phyloP scores from a whole-genome alignment of 305 asterid genomes.

The Fraxinus floribunda region DNA sequence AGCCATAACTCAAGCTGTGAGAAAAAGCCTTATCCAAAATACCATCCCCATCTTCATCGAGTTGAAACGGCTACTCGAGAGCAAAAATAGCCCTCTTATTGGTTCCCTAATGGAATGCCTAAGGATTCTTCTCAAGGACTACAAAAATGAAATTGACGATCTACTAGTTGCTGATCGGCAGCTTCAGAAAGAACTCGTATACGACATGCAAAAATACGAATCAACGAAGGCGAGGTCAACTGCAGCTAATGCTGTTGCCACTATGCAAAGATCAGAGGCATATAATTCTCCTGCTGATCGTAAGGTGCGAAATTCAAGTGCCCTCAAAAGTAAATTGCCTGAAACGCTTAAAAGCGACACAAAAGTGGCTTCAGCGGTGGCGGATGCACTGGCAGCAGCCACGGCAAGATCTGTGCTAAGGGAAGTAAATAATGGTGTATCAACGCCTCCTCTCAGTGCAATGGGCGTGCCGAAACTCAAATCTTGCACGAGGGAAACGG shows the following conservation, averaged over 20 bases:
- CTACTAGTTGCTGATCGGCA: constrained; percentile 77
- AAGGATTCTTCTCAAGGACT: constrained; percentile 82
- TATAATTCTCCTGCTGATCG: constrained; percentile 38
- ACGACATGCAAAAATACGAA: constrained; percentile 86
- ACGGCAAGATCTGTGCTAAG: constrained; percentile 71
- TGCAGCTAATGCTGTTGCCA: constrained; percentile 64
- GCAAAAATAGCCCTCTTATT: constrained; percentile 78
- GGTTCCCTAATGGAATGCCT: constrained; percentile 97
- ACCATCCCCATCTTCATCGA: constrained; percentile 90
- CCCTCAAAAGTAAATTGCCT: constrained; percentile 29
- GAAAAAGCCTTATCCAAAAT: constrained; percentile 82
- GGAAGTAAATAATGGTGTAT: constrained; percentile 52
- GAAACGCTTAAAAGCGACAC: constrained; percentile 27
- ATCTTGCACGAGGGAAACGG: constrained; percentile 31
- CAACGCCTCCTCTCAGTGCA: constrained; percentile 75
- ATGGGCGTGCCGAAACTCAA: constrained; percentile 86
- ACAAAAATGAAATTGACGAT: constrained; percentile 89
- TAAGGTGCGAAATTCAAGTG: constrained; percentile 26
- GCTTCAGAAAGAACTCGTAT: constrained; percentile 86
- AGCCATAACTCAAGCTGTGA: constrained; percentile 78
- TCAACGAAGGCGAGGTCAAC: constrained; percentile 55
- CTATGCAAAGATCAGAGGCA: constrained; percentile 47
- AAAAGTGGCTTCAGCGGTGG: constrained; percentile 72
- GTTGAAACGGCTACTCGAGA: constrained; percentile 77
- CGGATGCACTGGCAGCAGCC: constrained; percentile 66